Base-by-base conservation (phyloP, 257 asterid species). In the Nicotiana obtusifolia region DNA sequence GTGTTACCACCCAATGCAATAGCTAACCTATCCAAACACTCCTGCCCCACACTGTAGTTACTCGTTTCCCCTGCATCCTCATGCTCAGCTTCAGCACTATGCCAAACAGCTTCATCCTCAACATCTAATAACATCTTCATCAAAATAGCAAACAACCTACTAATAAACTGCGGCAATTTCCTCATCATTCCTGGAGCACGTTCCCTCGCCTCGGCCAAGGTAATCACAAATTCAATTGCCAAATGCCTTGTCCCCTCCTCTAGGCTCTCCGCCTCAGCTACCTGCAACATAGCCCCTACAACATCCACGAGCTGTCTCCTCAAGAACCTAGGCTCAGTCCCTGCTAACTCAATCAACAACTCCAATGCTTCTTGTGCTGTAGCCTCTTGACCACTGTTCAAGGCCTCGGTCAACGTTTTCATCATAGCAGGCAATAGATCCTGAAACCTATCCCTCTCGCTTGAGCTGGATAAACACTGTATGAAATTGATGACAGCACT, bases 181-280 rank as follows among this genome's bases (percentile, higher is more conserved):
- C 99, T 93, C 99, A 96, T 92, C 99, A 96, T 94, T 86, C 99
- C 99, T 0, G 99, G 99, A 4, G 99, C 98, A 83, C 98, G 88
- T 82, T 96, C 99, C 83, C 99, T 90, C 0, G 98, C 98, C 85
- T 96, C 99, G 0, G 99, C 97, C 77, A 96, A 80, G 9, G 99
- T 96, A 66, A 96, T 91, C n/a, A 96, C 98, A 66, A 96, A 96
- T 82, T 94, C 99, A 77, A 96, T 87, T 0, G 98, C 99, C 91
- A 96, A 84, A 88, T 96, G 99, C 53, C 97, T 83, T 0, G 99
- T 96, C 49, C 98, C 98, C 78, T 96, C 99, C 80, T 96, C 99
- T 88, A 96, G 85, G 66, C 89, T 83, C 81, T 93, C 97, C 0
- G 98, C 99, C 86, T 96, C 98, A 1, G 97, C 98, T 76, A 96